These are phyloP conservation scores for Gastrolobium villosum DNA, from an alignment of 306 rosid species.

Conservation along the genomic window DNA sequence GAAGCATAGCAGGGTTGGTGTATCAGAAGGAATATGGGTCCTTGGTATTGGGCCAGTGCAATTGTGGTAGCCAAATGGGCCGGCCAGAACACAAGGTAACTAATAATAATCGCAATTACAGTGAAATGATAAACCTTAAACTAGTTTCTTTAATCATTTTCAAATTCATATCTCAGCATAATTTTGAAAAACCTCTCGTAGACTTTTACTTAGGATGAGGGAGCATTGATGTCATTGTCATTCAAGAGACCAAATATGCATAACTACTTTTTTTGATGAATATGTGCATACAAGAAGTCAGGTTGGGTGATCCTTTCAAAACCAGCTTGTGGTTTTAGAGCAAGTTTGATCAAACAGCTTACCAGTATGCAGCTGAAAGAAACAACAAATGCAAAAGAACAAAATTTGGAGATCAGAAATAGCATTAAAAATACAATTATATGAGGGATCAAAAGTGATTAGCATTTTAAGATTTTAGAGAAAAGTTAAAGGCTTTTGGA, in stretches of 20 bases:
- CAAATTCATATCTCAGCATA: not conserved
- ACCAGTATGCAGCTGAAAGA: not conserved
- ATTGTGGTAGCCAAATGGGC: too few species aligned
- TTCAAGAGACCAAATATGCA: not conserved
- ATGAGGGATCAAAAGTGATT: not conserved
- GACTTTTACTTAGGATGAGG: slow-evolving; percentile 10
- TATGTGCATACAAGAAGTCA: not conserved
- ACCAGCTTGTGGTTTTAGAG: not conserved
- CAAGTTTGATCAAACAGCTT: not conserved
- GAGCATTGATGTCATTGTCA: slow-evolving; percentile 4
- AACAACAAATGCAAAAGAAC: not conserved
- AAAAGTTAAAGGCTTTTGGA: not conserved
- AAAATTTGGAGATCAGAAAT: not conserved
- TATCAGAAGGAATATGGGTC: too few species aligned
- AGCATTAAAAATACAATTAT: not conserved
- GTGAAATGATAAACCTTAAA: too few species aligned
- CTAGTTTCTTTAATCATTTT: too few species aligned
- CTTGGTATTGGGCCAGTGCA: too few species aligned
- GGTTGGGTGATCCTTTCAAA: not conserved
- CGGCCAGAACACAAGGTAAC: too few species aligned
- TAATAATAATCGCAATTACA: too few species aligned
- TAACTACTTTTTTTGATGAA: not conserved
- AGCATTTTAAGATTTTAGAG: not conserved
- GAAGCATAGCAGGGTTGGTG: too few species aligned
- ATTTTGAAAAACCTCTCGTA: not conserved